phyloP scores from a whole-genome alignment of 176 grass and related monocot species.

The Tillandsia leiboldiana region DNA sequence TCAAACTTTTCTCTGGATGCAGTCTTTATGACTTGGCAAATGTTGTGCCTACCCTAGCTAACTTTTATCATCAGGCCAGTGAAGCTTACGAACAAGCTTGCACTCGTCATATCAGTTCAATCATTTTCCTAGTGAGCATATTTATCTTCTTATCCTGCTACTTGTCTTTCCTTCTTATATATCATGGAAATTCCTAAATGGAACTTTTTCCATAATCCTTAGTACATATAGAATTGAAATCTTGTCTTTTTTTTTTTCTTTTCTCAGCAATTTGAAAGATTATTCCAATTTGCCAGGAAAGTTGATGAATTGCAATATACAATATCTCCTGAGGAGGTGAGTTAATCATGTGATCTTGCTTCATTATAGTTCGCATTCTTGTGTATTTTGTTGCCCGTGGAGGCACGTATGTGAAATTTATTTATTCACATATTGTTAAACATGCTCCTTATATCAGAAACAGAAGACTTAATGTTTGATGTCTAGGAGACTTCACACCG shows the following conservation, averaged over 20 bases:
- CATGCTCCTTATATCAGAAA: not conserved
- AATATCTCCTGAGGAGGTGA: slow-evolving; percentile 82
- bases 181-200: not conserved
- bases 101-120: slow-evolving; percentile 73
- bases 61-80: slow-evolving; percentile 81
- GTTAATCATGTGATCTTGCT: slow-evolving; percentile 12
- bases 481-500: not conserved
- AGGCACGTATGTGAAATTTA: not conserved
- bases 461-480: slow-evolving; percentile 1
- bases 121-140: slow-evolving; percentile 83
- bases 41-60: slow-evolving; percentile 73
- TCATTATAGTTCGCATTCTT: not conserved
- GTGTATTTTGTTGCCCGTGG: not conserved
- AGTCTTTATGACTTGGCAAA: slow-evolving; percentile 97
- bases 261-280: slow-evolving; percentile 90
- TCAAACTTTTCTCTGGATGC: slow-evolving; percentile 24
- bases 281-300: slow-evolving; percentile 79
- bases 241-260: slow-evolving; percentile 14
- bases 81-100: slow-evolving; percentile 93
- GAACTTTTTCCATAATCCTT: slow-evolving; percentile 1
- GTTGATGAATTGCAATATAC: slow-evolving; percentile 83
- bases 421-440: not conserved
- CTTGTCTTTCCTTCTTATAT: not conserved
- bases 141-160: slow-evolving; percentile 15
- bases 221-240: slow-evolving; percentile 11